phyloP scores from a whole-genome alignment of 2,329 filamentous ascomycete species.

The Neurospora sp. region DNA sequence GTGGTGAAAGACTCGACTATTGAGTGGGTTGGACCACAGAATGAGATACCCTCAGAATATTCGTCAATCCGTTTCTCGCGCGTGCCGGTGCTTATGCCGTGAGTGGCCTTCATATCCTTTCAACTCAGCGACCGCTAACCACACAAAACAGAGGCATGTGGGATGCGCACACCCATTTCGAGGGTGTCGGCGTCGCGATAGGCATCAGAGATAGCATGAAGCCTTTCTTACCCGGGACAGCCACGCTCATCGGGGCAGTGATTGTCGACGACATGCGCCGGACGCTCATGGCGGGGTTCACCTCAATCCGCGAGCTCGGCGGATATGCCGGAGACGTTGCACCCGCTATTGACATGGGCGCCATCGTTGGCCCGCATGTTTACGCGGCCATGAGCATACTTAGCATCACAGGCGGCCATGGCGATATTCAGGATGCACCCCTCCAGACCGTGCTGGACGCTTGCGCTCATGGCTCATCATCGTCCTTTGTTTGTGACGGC shows the following conservation, averaged over 20 bases:
- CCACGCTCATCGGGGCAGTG: conserved; percentile 29
- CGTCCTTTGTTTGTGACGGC: conserved; percentile 32
- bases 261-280: conserved; percentile 28
- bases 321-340: conserved; percentile 36
- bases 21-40: conserved; percentile 27
- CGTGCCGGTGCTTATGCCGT: conserved; percentile 25
- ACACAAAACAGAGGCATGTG: conserved; percentile 30
- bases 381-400: conserved; percentile 35
- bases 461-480: conserved; percentile 20
- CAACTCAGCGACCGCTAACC: background rate
- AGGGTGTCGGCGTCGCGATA: conserved; percentile 23
- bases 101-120: background rate
- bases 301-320: conserved; percentile 38
- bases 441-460: conserved; percentile 22
- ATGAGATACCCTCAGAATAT: conserved; percentile 24
- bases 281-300: conserved; percentile 34
- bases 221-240: conserved; percentile 16
- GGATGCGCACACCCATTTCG: conserved; percentile 42
- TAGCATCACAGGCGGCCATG: conserved; percentile 39
- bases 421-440: conserved; percentile 32
- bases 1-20: conserved; percentile 30
- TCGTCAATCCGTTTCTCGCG: conserved; percentile 18
- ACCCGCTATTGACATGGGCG: conserved; percentile 32
- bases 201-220: conserved; percentile 14
- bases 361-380: conserved; percentile 36